phyloP scores from a whole-genome alignment of 495 filamentous ascomycete genomes.

The Penicillium diatomitis region DNA sequence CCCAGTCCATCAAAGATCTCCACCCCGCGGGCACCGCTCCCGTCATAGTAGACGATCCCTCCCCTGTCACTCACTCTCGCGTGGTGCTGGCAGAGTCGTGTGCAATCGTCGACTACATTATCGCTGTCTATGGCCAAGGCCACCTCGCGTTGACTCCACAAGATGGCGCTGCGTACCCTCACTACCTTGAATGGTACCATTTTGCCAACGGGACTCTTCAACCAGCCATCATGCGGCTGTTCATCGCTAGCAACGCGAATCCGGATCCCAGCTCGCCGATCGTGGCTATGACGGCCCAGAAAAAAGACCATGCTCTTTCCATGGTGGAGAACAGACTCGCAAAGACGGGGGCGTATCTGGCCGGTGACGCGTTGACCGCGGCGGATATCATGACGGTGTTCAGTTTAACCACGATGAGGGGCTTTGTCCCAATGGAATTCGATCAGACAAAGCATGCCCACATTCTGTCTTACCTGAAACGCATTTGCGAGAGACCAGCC shows the following conservation, averaged over 20 bases:
- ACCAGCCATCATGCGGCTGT: conserved; percentile 21
- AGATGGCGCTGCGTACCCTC: conserved; percentile 34
- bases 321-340: conserved; percentile 37
- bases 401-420: conserved; percentile 46
- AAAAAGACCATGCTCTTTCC: conserved; percentile 16
- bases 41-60: conserved; percentile 42
- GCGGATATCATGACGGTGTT: conserved; percentile 53
- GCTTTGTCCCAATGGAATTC: conserved; percentile 32
- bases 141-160: conserved; percentile 31
- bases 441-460: conserved; percentile 19
- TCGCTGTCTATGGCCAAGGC: conserved; percentile 40
- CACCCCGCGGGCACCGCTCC: conserved; percentile 46
- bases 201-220: conserved; percentile 50
- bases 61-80: conserved; percentile 20
- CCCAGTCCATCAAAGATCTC: conserved; percentile 41
- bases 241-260: conserved; percentile 6
- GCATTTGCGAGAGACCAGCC: conserved; percentile 17
- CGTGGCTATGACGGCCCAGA: background rate
- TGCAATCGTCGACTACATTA: conserved; percentile 50
- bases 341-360: conserved; percentile 41
- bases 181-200: conserved; percentile 55
- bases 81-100: conserved; percentile 41
- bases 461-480: conserved; percentile 17
- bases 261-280: conserved; percentile 8
- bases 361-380: conserved; percentile 48